Evolutionary conservation across 164 flowering plant species (phyloP), one percentile per base, ranked within the genome.

Genomic region (Dillenia turbinata): DNA sequence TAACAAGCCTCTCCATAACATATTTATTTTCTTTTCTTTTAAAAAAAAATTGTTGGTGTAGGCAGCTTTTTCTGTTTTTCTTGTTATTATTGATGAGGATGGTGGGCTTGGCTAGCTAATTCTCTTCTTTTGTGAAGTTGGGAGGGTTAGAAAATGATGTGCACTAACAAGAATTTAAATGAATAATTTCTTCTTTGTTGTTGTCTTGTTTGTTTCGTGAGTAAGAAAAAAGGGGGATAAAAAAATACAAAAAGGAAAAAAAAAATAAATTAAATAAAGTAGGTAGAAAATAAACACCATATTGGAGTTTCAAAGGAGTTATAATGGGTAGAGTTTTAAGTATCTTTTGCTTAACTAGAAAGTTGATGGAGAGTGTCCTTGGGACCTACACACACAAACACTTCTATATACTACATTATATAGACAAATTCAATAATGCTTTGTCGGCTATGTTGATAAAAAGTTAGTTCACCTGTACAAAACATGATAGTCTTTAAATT

Each of bases 391-490:
- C 40, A 33, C 7, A 33, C 40, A 26, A 2, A 26, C 33, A 26
- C 15, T 62, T 52, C 57, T 62, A 16, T 9, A 43, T 12, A 52
- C 13, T 51, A 11, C 33, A 53, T 51, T 26, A 24, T 16, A 60
- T 65, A 48, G 47, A 60, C 66, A 60, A 73, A 67, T 66, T 16
- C 73, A 68, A 72, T 78, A 70, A 72, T 72, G 79, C 68, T 54
- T 78, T 75, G 79, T 75, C 77, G 75, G 75, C 77, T 59, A 60
- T 60, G 70, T 45, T 60, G 60, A 44, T 57, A 56, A 49, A 59
- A 61, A 70, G 76, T 76, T 70, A 67, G 77, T 70, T 72, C 77
- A 70, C 74, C 76, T 54, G 66, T 48, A 33, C 40, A 66, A 40
- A 59, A 24, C 65, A 75, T 68, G 73, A 75, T 68, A 62, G 61